Base-by-base conservation (phyloP, 306 rosid species). In the Prunus mira region DNA sequence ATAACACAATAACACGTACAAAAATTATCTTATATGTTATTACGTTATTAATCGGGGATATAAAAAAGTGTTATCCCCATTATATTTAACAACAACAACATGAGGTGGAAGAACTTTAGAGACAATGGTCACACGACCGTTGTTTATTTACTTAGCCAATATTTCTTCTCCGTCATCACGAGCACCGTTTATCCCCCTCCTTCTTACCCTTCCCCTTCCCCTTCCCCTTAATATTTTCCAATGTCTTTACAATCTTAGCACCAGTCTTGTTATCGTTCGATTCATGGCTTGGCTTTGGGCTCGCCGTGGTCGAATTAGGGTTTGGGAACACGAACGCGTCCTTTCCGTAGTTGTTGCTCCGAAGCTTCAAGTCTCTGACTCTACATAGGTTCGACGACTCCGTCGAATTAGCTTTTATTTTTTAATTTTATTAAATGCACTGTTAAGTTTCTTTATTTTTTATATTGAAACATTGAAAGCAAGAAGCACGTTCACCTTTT, bases 261-360 rank as follows among this genome's bases (percentile, higher is more conserved):
- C 7, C 24, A 49, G 34, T 13, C 65, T 80, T 51, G 71, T 71
- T 69, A 1, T 9, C 62, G 28, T 51, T 30, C 9, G 34, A 6
- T n/a, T 32, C 72, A 3, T n/a, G 46, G 67, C 12, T 73, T 30
- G 30, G 67, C 74, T 20, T 79, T 6, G 72, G 20, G 13, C 6
- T 14, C 51, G 9, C 43, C 49, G 81, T 14, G 27, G 8, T 52
- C 52, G 81, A 72, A 2, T 70, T 80, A 32, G 83, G 79, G 79
- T 76, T 82, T 41, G 89, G 24, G 62, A 93, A 93, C 65, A 89
- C 88, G 61, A 89, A 89, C 13, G 92, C 82, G 60, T 91, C 97
- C 67, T 89, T 86, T 2, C 96, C 96, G 34, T 93, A 97, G 50
- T 97, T 93, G 77, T 78, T 86, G 83, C 98, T 85, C 56, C 93